phyloP scores from a whole-genome alignment of 2,329 filamentous ascomycete genomes.

The Xylaria sp. region DNA sequence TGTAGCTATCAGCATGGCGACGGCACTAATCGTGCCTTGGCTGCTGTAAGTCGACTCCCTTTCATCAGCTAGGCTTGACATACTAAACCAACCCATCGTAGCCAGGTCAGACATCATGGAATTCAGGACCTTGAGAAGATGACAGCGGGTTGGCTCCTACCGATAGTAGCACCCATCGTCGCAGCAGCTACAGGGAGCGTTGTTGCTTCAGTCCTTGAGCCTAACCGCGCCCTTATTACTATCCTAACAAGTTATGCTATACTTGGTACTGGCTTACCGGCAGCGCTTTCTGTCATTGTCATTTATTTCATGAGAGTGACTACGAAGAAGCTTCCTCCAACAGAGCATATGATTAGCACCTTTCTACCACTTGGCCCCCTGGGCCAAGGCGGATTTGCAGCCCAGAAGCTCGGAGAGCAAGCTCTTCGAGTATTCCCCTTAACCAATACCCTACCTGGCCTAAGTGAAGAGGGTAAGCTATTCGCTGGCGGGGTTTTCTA shows the following conservation, averaged over 20 bases:
- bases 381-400: not conserved
- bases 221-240: not conserved
- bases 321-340: not conserved
- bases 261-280: too few relatives aligned
- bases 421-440: not conserved
- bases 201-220: not conserved
- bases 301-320: not conserved
- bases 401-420: not conserved
- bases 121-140: not conserved
- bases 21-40: not conserved
- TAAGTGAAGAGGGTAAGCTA: not conserved
- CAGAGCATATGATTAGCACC: not conserved
- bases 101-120: not conserved
- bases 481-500: not conserved
- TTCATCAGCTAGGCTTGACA: not conserved
- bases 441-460: not conserved
- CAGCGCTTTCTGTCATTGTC: not conserved
- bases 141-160: not conserved
- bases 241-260: not conserved
- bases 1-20: not conserved
- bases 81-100: not conserved
- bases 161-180: not conserved
- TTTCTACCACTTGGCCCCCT: not conserved
- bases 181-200: not conserved
- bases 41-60: not conserved